phyloP scores from a whole-genome alignment of 192 early-diverging fungal genomes.

The Glomus cerebriforme region DNA sequence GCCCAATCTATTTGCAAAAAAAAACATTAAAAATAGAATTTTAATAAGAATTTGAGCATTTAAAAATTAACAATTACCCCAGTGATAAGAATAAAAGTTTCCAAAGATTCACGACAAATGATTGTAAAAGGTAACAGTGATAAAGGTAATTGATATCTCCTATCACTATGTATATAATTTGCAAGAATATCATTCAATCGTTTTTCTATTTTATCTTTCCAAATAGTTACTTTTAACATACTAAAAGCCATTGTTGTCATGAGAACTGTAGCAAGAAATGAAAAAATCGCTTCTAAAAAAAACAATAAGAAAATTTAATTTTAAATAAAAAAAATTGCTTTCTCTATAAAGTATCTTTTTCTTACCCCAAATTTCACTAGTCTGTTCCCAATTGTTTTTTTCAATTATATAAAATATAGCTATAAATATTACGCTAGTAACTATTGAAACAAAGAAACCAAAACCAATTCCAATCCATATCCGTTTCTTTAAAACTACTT shows the following conservation, averaged over 20 bases:
- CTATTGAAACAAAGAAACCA: conserved; percentile 68
- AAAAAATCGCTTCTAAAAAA: conserved; percentile 69
- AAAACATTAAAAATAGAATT: neutral
- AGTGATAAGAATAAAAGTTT: conserved; percentile 84
- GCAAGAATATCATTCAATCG: conserved; percentile 55
- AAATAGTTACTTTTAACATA: conserved; percentile 70
- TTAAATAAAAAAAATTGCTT: neutral
- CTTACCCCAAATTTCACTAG: too few relatives aligned
- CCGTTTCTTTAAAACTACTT: conserved; percentile 56
- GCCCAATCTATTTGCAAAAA: conserved; percentile 43
- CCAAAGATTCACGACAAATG: conserved; percentile 84
- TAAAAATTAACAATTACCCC: conserved; percentile 52
- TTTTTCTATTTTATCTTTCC: conserved; percentile 77
- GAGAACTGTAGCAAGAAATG: conserved; percentile 72
- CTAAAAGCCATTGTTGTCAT: conserved; percentile 82
- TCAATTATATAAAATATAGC: conserved; percentile 64
- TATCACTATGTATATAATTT: conserved; percentile 36
- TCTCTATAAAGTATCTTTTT: neutral
- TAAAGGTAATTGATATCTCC: conserved; percentile 61
- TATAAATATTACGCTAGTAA: conserved; percentile 76
- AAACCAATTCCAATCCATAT: conserved; percentile 73
- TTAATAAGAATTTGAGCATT: too few relatives aligned
- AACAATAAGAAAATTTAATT: neutral
- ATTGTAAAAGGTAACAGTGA: conserved; percentile 83
- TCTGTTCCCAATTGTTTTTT: conserved; percentile 39